Evolutionary conservation across 163 green algal genomes (phyloP), one percentile per base, ranked within the genome.

Genomic region (Chlorella variabilis): DNA sequence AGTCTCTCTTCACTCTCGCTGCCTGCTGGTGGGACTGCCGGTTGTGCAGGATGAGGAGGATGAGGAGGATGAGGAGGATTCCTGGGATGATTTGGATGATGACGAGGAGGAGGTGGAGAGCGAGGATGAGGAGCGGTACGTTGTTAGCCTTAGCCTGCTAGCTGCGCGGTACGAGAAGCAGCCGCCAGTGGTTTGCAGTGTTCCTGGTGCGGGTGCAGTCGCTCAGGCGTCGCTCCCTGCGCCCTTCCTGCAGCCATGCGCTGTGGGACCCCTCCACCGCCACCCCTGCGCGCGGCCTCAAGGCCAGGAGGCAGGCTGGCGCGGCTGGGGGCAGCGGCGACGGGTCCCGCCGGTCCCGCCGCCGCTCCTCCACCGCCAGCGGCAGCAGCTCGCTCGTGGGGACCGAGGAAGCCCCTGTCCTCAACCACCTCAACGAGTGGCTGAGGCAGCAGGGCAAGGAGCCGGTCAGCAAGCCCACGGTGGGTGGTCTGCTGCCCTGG

Each of bases 391-490:
- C 11, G 15, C 39, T 39, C 48, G 36, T 49, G 59, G 23, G n/a
- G 15, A 42, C 70, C 2, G 71, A 81, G 36, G 86, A 90, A 63
- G 39, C 65, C 25, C 71, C 86, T 1, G 83, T 92, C 38, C 85
- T 93, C 31, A 68, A 77, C 48, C 75, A 87, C 42, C 78, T 93
- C 62, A 93, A 93, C 45, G 79, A 66, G 15, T 78, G 84, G 33
- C 84, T 83, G 42, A 36, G 3, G 2, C 58, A 38, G 4, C 31
- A 71, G 51, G 88, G 88, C 17, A 27, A 80, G 63, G 71, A 75
- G 15, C 29, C 71, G 4, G 70, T 85, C 0, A 45, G 62, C 31
- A 77, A 76, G 73, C 88, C 94, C 27, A 95, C 91, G 9, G 89
- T 88, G 86, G 36, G 80, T 23, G 63, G 34, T 31, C 23, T 70